Base-by-base conservation (phyloP, 257 asterid species). In the Rehmannia glutinosa region DNA sequence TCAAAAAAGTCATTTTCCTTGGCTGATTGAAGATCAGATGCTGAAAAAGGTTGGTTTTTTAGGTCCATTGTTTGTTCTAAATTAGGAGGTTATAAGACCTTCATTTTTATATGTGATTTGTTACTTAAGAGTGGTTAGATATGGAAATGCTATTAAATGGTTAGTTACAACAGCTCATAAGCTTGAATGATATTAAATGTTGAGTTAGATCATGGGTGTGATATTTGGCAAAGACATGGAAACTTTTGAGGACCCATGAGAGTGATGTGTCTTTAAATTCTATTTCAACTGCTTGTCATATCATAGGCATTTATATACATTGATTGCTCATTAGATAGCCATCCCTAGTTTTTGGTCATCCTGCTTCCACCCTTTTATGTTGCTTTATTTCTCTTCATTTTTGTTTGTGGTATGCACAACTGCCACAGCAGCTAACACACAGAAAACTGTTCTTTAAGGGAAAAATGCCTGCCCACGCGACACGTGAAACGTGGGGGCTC, bases 81-180 rank as follows among this genome's bases (percentile, higher is more conserved):
- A 36, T 10, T 12, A 45, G 36, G 10, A 41, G 60, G 21, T n/a
- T n/a, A n/a, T 64, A 12, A 24, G 60, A 7, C 2, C 13, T 20
- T 27, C 42, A 60, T 61, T 65, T 52, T 57, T 71, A 51, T 47
- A 43, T 59, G 17, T 43, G 45, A n/a, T 15, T 11, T 43, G 12
- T 68, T 35, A 19, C 30, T 50, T 5, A 3, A 41, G 50, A 4
- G 19, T 58, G 45, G 53, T 55, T 75, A 5, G 64, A 70, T 50
- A n/a, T 58, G 42, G 39, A 45, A 39, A 49, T 41, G 10, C 23
- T 32, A 64, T 60, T 70, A 25, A 73, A 32, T 53, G 66, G 39
- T 43, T 9, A 43, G 73, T 70, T 70, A 17, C 66, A 68, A 32
- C 82, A 36, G 71, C 62, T 76, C 58, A 60, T 36, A n/a, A n/a